Evolutionary conservation across 2,329 filamentous ascomycete species (phyloP).

Genomic region (Paradendryphiella salina): DNA sequence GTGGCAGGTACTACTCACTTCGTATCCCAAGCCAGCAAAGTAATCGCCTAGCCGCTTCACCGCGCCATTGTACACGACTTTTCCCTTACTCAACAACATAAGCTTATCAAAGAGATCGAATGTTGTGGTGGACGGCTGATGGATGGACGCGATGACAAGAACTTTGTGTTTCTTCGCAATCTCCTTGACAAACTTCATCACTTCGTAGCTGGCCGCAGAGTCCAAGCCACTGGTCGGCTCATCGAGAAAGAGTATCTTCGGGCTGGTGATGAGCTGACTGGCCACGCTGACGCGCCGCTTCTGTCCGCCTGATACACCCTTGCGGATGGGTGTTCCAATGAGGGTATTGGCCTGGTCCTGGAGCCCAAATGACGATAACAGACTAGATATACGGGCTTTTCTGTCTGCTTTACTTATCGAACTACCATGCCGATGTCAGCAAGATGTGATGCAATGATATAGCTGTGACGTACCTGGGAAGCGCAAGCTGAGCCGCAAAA

Average conservation of each 20-base stretch:
- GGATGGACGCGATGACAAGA: constrained; percentile 79
- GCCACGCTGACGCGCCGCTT: constrained; percentile 80
- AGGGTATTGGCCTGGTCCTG: constrained; percentile 68
- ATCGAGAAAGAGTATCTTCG: constrained; percentile 79
- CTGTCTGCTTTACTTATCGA: constrained; percentile 61
- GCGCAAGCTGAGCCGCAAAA: constrained; percentile 72
- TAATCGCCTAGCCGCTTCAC: constrained; percentile 62
- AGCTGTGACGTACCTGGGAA: constrained; percentile 46
- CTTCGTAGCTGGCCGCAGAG: constrained; percentile 74
- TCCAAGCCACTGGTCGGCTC: constrained; percentile 85
- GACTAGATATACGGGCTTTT: constrained; percentile 63
- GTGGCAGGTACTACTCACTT: constrained; percentile 8
- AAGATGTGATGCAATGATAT: not conserved
- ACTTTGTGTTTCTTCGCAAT: constrained; percentile 70
- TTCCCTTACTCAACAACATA: constrained; percentile 70
- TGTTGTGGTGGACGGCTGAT: constrained; percentile 79
- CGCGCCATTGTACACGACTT: constrained; percentile 72
- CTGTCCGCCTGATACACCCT: constrained; percentile 83
- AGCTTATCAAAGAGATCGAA: constrained; percentile 82
- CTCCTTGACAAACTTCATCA: constrained; percentile 71
- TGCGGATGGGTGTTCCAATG: constrained; percentile 79
- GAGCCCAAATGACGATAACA: constrained; percentile 75
- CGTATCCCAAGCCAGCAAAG: constrained; percentile 63
- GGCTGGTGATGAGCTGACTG: constrained; percentile 77
- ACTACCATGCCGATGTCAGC: constrained; percentile 35